phyloP scores from a whole-genome alignment of 139 green algal species.

The Penium margaritaceum region DNA sequence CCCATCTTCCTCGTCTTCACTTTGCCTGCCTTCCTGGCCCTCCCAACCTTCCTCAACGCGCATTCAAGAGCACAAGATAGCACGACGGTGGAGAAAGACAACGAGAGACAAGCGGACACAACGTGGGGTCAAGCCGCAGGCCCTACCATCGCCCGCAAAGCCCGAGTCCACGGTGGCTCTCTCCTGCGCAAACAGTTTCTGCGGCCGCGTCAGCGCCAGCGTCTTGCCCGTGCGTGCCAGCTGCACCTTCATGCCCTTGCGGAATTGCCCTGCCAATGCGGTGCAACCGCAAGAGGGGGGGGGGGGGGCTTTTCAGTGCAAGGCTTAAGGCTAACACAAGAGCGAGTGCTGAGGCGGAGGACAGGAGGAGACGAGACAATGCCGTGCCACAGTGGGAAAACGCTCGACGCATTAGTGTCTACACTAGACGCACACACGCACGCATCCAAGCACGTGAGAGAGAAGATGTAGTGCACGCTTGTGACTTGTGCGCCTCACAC shows the following conservation, averaged over 20 bases:
- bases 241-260: conserved; percentile 67
- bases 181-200: conserved; percentile 69
- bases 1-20: no score
- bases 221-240: conserved; percentile 61
- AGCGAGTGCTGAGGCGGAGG: neutral
- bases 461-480: no score
- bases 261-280: conserved; percentile 47
- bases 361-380: neutral
- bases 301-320: neutral
- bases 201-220: conserved; percentile 59
- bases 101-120: no score
- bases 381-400: neutral
- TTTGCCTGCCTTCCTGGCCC: no score
- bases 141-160: conserved; percentile 58
- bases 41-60: no score
- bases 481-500: no score
- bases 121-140: no score
- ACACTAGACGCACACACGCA: neutral
- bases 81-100: no score
- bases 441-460: neutral
- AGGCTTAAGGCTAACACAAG: neutral
- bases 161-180: conserved; percentile 50
- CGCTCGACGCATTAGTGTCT: neutral
- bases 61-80: no score
- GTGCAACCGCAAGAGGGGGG: neutral